These are phyloP conservation scores for Zymoseptoria pseudotritici DNA, from an alignment of 2,329 filamentous ascomycete genomes.

Conservation along the genomic window DNA sequence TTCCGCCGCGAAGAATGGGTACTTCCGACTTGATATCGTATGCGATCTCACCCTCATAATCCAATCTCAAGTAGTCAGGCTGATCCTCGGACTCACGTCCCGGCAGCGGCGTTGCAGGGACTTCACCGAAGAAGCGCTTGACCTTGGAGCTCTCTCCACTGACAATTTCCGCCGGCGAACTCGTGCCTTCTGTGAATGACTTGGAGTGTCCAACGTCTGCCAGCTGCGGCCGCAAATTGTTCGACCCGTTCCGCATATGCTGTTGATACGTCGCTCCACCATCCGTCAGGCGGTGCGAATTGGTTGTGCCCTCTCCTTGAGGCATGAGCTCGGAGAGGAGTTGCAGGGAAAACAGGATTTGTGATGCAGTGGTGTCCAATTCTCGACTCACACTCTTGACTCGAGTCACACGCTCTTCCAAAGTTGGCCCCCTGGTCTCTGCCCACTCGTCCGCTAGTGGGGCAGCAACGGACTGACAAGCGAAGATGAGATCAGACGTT, in stretches of 20 bases:
- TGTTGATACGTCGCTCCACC: constrained; percentile 26
- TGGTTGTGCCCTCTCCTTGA: constrained; percentile 36
- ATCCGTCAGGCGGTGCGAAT: constrained; percentile 33
- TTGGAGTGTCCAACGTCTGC: constrained; percentile 52
- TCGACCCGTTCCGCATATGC: constrained; percentile 23
- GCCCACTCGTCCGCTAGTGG: constrained; percentile 94
- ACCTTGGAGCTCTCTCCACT: constrained; percentile 41
- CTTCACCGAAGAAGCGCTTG: constrained; percentile 18
- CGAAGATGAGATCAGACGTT: constrained; percentile 78
- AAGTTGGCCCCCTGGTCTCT: constrained; percentile 77
- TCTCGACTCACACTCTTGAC: constrained; percentile 71
- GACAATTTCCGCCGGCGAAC: constrained; percentile 20
- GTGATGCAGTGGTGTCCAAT: constrained; percentile 76
- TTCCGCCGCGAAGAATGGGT: constrained; percentile 78
- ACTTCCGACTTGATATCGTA: constrained; percentile 77
- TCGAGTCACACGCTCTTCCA: constrained; percentile 77
- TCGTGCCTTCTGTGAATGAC: constrained; percentile 56
- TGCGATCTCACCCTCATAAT: constrained; percentile 80
- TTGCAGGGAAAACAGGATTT: constrained; percentile 81
- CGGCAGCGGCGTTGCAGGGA: constrained; percentile 27
- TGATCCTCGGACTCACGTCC: constrained; percentile 59
- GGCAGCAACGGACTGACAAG: constrained; percentile 84
- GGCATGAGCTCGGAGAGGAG: constrained; percentile 76
- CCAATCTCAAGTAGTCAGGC: constrained; percentile 76
- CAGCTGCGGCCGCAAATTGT: constrained; percentile 45